Evolutionary conservation across 441 rosid species (phyloP), one percentile per base, ranked within the genome.

Genomic region (Euphorbia corollata): DNA sequence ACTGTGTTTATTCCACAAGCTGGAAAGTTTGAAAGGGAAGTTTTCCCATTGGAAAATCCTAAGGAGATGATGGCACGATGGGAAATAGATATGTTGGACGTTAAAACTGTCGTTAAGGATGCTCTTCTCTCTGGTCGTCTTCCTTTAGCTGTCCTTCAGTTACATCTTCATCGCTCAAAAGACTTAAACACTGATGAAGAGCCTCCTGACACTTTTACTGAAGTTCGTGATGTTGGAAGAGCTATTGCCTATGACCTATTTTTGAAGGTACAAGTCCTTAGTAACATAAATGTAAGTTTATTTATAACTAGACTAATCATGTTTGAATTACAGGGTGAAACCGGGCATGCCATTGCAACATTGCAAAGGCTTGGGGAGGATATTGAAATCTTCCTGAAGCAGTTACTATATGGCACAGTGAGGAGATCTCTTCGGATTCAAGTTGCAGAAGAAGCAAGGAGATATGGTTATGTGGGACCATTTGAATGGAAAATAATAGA

Each of bases 51-150:
- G 77, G 99, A 95, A 83, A 95, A 90, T 76, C 93, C 99, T 56
- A 80, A 83, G 80, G 98, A 95, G 84, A 95, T 95, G 99, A 86
- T 95, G 84, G 88, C 92, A 71, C 95, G 99, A 47, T 95, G 99
- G 99, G 89, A 85, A 81, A 56, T 83, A 74, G 84, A 85, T 79
- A 87, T 90, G 67, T 79, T 90, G 80, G 98, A 95, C 74, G 80
- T 90, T 68, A 86, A 87, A 81, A 85, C 96, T 59, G 96, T 95
- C 50, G 98, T 95, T 60, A 85, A 86, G 79, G 99, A 95, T 81
- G 99, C 99, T 70, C 80, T 95, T 64, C 85, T 81, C 73, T 88
- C 98, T 22, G 97, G 93, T 65, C 97, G 97, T 68, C 97, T 95
- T 68, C 98, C 99, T 78, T 84, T 92, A 74, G 99, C 99, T 65